Percentiles rank a stretch among this genome's conserved stretches.
Evolutionary conservation across 768 basidiomycete genomes (phyloP).

Genomic region (Amanita brunnescens): DNA sequence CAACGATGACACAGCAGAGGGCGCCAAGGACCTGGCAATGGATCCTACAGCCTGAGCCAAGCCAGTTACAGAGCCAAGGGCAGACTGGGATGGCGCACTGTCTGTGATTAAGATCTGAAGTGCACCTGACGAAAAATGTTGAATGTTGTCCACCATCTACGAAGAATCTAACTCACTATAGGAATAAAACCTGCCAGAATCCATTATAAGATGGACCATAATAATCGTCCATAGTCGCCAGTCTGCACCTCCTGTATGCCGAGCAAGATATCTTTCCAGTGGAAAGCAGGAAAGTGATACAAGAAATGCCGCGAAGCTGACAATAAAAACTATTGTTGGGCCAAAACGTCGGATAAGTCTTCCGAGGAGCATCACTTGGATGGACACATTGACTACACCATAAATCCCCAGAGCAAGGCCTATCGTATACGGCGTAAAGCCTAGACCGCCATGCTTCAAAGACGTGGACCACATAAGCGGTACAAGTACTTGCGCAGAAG

Average conservation of each 20-base stretch:
- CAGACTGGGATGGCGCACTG: not conserved
- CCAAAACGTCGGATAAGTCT: conserved; percentile 37
- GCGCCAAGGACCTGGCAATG: conserved; percentile 40
- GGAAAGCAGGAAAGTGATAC: conserved; percentile 10
- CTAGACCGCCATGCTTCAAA: conserved; percentile 46
- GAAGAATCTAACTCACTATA: too few relatives aligned
- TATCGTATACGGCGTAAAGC: conserved; percentile 40
- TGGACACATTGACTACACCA: conserved; percentile 43
- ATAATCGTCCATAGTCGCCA: not conserved
- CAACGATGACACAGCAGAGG: conserved; percentile 38
- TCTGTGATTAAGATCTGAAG: not conserved
- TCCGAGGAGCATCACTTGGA: conserved; percentile 43
- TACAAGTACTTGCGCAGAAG: not conserved
- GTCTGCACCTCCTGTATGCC: not conserved
- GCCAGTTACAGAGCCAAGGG: conserved; percentile 40
- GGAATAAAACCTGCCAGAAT: not conserved
- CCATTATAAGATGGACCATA: not conserved
- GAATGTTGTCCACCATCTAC: too few relatives aligned
- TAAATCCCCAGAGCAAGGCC: conserved; percentile 42
- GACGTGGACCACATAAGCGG: conserved; percentile 39
- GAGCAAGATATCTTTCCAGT: conserved; percentile 6
- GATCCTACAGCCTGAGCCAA: conserved; percentile 36
- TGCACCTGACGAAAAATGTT: not conserved
- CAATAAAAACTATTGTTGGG: conserved; percentile 31
- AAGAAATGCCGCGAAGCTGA: conserved; percentile 15